A percentile compares a stretch with the other conserved stretches of the same genome.
Evolutionary conservation across 352 stramenopile genomes (phyloP).

Genomic region (Albugo laibachii): DNA sequence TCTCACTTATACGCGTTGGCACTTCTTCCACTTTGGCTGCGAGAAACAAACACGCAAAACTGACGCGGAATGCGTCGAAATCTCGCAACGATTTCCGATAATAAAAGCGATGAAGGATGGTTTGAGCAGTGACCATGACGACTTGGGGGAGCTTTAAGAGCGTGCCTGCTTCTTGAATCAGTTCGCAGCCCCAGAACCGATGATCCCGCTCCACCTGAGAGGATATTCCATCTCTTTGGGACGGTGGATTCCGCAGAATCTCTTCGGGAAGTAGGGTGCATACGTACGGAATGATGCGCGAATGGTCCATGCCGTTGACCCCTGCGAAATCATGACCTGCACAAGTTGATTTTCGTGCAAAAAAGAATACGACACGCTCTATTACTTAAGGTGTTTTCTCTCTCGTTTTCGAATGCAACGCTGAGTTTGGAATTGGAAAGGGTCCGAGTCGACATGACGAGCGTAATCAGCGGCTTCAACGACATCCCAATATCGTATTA

Average conservation of each 20-base stretch:
- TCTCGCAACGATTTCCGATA: constrained; percentile 62
- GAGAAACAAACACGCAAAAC: constrained; percentile 77
- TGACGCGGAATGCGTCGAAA: constrained; percentile 81
- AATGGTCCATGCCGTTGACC: too few species aligned
- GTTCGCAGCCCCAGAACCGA: constrained; percentile 75
- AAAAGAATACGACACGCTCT: too few species aligned
- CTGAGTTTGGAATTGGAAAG: too few species aligned
- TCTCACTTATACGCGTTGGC: constrained; percentile 54
- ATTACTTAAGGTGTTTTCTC: too few species aligned
- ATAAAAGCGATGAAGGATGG: constrained; percentile 82
- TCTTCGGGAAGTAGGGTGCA: constrained; percentile 1
- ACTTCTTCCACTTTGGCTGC: constrained; percentile 81
- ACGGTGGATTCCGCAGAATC: constrained; percentile 27
- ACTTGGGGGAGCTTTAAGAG: constrained; percentile 76
- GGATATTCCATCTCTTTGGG: constrained; percentile 18
- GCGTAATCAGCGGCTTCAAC: too few species aligned
- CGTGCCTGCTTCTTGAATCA: constrained; percentile 80
- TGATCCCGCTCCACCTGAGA: constrained; percentile 22
- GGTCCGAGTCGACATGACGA: too few species aligned
- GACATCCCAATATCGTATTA: too few species aligned
- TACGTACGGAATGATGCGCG: too few species aligned
- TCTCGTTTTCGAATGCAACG: too few species aligned
- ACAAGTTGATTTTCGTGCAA: too few species aligned
- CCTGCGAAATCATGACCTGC: too few species aligned
- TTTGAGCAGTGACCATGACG: constrained; percentile 81